Base-by-base conservation (phyloP, 1,284 basidiomycete genomes). In the Neonothopanus nambi region DNA sequence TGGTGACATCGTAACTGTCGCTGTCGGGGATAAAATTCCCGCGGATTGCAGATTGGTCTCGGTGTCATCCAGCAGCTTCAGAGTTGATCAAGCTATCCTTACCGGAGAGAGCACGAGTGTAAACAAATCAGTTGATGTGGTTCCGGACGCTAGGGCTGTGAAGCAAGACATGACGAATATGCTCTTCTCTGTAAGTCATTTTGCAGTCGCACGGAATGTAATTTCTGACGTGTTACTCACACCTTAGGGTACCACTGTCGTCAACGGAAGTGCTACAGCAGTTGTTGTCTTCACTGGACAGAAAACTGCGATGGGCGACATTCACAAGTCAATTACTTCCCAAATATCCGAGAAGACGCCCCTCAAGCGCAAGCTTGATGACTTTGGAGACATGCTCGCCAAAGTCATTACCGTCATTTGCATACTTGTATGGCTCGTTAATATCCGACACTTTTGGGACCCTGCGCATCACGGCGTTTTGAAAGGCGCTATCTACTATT, bases 141-240 rank as follows among this genome's bases (percentile, higher is more conserved):
- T 98, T 36, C 62, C 75, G 6, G 92, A 95, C 63, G 57, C 68
- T 36, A 78, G 76, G 55, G 95, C 94, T 3, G 95, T 97, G 56
- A 95, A 96, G 73, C 95, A 97, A 70, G 95, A 97, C 65, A 94
- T 94, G 93, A 85, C 80, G 56, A 98, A 97, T 70, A 96, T 95
- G 71, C 75, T 97, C 13, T 97, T 98, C 71, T 89, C 92, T 11
- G 91, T 92, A 61, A 64, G 84, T 73, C 41, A 17, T 38, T 26
- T 48, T 38, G 33, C 35, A 2, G 44, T 8, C 39, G 48, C 28
- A 13, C 23, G 9, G 21, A 24, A 18, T 38, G 24, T 20, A 20
- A n/a, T n/a, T n/a, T 12, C 3, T 23, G n/a, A n/a, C 39, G 38
- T 47, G 52, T 43, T 17, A 41, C 33, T 30, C 46, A 30, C 33